Conservation (phyloP, 164 flowering plant species). For the Buxus sempervirens region DNA sequence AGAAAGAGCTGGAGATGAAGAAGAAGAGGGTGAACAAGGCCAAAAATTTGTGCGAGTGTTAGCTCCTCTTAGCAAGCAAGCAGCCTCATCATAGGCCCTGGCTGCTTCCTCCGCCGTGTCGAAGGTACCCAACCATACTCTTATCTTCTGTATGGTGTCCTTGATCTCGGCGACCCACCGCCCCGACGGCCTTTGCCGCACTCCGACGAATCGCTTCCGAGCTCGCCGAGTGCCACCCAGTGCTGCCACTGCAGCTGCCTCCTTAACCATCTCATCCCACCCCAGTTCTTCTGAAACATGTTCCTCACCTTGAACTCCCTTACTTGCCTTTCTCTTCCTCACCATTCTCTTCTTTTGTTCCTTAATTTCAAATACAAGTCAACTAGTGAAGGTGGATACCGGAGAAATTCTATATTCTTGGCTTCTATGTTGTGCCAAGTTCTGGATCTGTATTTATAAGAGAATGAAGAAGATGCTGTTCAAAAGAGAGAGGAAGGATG, state of each 20-base stretch:
- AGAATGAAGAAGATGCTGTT: not conserved
- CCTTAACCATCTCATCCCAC: constrained; percentile 31
- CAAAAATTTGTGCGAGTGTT: constrained; percentile 50
- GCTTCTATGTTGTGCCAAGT: not conserved
- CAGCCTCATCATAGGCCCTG: constrained; percentile 52
- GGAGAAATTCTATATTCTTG: not conserved
- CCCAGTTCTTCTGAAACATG: constrained; percentile 3
- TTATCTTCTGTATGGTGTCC: constrained; percentile 50
- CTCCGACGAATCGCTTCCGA: constrained; percentile 42
- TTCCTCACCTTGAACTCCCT: constrained; percentile 5
- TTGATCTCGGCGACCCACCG: constrained; percentile 56
- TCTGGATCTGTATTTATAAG: constrained; percentile 1
- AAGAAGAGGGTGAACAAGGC: constrained; percentile 23
- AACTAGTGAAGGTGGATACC: not conserved
- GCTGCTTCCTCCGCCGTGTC: constrained; percentile 55
- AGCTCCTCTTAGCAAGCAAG: constrained; percentile 46
- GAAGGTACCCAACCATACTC: constrained; percentile 50
- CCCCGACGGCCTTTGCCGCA: constrained; percentile 50
- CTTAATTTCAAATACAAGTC: not conserved
- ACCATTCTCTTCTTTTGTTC: constrained; percentile 15
- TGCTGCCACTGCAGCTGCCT: constrained; percentile 8
- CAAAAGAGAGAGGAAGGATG: not conserved
- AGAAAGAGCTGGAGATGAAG: constrained; percentile 37
- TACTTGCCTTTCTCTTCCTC: constrained; percentile 27
- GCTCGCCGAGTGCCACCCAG: constrained; percentile 23